A percentile compares a stretch with the other conserved stretches of the same genome.
These are phyloP conservation scores for Leptomonas pyrrhocoris DNA, from an alignment of 208 protist genomes.

Conservation along the genomic window DNA sequence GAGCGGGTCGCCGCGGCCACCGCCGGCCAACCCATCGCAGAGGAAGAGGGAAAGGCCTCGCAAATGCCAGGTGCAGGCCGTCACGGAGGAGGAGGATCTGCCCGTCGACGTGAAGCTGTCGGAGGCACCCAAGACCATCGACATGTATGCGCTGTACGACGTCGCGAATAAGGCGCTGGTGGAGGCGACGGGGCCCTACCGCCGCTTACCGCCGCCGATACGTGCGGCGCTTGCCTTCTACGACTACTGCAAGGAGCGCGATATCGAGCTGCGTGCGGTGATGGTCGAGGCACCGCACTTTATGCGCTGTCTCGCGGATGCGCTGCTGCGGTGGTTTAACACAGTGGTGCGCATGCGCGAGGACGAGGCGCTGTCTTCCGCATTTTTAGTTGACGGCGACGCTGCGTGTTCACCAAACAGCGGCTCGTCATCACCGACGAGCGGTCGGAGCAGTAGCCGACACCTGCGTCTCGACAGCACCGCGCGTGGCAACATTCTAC, in stretches of 20 bases:
- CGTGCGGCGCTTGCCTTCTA: constrained; percentile 44
- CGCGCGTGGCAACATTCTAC: constrained; percentile 29
- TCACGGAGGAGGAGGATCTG: constrained; percentile 17
- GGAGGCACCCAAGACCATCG: constrained; percentile 19
- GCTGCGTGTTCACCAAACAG: background rate
- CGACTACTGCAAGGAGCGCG: constrained; percentile 44
- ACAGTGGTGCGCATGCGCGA: constrained; percentile 16
- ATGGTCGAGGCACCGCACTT: constrained; percentile 40
- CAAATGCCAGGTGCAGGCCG: background rate
- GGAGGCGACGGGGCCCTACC: constrained; percentile 10
- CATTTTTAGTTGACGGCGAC: background rate
- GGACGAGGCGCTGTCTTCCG: background rate
- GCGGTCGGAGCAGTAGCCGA: background rate
- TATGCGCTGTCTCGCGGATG: constrained; percentile 29
- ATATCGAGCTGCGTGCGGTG: constrained; percentile 45
- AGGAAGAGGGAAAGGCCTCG: too few relatives aligned
- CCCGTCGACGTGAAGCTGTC: constrained; percentile 16
- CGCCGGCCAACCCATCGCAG: too few relatives aligned
- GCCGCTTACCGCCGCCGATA: constrained; percentile 16
- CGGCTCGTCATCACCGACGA: background rate
- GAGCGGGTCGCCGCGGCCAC: too few relatives aligned
- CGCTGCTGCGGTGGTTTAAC: constrained; percentile 30
- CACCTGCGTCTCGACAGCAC: constrained; percentile 21
- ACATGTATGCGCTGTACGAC: constrained; percentile 2
- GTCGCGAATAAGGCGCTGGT: background rate